These are phyloP conservation scores for Chenopodium quinoa DNA, from an alignment of 148 eudicot species.

Conservation along the genomic window DNA sequence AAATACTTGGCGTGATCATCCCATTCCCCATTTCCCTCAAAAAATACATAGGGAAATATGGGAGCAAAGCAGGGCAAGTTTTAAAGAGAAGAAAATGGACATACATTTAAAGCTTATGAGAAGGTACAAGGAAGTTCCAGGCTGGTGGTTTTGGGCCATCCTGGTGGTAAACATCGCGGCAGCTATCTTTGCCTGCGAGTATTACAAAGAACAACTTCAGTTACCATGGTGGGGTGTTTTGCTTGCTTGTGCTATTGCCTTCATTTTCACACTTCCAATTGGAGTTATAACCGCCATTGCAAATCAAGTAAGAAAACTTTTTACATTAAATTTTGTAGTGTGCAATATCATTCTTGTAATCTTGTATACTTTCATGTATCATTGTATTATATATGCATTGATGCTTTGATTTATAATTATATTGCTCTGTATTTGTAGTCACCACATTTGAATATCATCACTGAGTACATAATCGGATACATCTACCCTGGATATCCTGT, in stretches of 20 bases:
- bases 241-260: slow-evolving; percentile 82
- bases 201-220: slow-evolving; percentile 90
- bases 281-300: slow-evolving; percentile 94
- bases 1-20: background rate
- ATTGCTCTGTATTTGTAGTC: slow-evolving; percentile 34
- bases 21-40: background rate
- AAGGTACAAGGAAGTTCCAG: slow-evolving; percentile 77
- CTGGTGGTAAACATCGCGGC: slow-evolving; percentile 54
- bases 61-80: slow-evolving; percentile 92
- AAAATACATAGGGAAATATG: slow-evolving; percentile 67
- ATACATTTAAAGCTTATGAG: slow-evolving; percentile 90
- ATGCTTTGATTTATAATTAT: no score
- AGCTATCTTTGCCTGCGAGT: slow-evolving; percentile 85
- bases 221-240: slow-evolving; percentile 99
- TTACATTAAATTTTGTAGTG: background rate
- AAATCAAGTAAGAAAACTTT: slow-evolving; percentile 56
- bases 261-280: slow-evolving; percentile 92
- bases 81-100: slow-evolving; percentile 68
- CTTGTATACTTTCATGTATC: background rate
- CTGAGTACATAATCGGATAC: slow-evolving; percentile 93
- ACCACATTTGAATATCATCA: slow-evolving; percentile 88
- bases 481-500: slow-evolving; percentile 98
- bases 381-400: no score
- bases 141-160: slow-evolving; percentile 99
- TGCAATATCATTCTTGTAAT: background rate